A percentile compares a stretch with the other conserved stretches of the same genome.
These are phyloP conservation scores for Talaromyces piceae DNA, from an alignment of 2,329 filamentous ascomycete species.

Conservation along the genomic window DNA sequence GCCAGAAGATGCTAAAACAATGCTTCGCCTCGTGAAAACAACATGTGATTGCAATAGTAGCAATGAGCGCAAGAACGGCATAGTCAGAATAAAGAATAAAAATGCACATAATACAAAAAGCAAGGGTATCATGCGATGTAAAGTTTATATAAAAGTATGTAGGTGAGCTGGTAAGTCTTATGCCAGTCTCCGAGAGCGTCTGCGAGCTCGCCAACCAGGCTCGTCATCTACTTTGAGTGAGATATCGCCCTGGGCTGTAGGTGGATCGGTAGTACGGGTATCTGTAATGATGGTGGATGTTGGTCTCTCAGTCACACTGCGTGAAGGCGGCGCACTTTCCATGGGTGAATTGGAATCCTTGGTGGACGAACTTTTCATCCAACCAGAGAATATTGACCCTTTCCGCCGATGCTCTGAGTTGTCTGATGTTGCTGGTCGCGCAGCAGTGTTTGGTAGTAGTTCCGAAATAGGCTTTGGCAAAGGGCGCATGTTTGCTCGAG, in stretches of 20 bases:
- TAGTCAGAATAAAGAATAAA: background rate
- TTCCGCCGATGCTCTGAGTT: constrained; percentile 29
- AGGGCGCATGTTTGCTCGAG: constrained; percentile 2
- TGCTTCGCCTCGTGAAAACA: background rate
- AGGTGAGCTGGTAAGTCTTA: background rate
- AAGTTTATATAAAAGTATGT: background rate
- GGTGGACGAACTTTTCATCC: constrained; percentile 28
- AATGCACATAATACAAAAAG: background rate
- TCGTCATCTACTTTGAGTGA: constrained; percentile 6
- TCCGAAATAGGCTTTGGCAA: constrained; percentile 25
- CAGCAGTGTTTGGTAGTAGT: constrained; percentile 14
- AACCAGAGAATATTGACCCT: constrained; percentile 32
- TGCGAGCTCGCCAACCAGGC: constrained; percentile 10
- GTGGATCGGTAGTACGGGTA: background rate
- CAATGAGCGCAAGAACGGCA: background rate
- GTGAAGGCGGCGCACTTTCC: background rate
- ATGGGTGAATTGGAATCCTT: constrained; percentile 6
- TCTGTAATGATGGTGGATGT: constrained; percentile 8
- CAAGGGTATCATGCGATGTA: background rate
- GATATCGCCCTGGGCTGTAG: background rate
- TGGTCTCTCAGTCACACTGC: constrained; percentile 8
- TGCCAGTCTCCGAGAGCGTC: constrained; percentile 12
- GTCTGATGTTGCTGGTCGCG: constrained; percentile 21
- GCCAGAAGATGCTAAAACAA: background rate
- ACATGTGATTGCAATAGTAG: background rate